A percentile compares a stretch with the other conserved stretches of the same genome.
Conservation (phyloP, 2,329 filamentous ascomycete species). For the Basipetospora chlamydospora region DNA sequence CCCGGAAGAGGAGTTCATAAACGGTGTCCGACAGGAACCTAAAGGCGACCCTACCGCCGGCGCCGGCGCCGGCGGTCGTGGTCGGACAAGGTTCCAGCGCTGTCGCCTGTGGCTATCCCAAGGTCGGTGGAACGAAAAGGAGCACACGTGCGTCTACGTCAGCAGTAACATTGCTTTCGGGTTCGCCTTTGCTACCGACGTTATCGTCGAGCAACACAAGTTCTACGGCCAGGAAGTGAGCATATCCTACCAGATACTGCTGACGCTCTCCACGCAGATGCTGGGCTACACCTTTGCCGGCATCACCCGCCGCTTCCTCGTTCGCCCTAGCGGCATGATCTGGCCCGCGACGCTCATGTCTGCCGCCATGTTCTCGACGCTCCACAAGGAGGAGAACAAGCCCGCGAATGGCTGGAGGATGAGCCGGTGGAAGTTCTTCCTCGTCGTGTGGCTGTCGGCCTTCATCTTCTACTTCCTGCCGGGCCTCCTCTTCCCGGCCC, state of each 20-base stretch:
- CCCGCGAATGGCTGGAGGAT: conserved; percentile 71
- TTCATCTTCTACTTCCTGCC: conserved; percentile 79
- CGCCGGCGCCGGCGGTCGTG: not conserved
- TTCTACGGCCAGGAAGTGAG: conserved; percentile 75
- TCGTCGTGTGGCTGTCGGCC: conserved; percentile 52
- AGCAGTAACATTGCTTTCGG: conserved; percentile 83
- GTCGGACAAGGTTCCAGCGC: conserved; percentile 14
- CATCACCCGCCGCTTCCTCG: conserved; percentile 64
- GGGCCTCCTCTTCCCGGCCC: conserved; percentile 64
- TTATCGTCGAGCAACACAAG: conserved; percentile 78
- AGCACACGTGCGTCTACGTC: conserved; percentile 79
- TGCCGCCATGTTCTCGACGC: conserved; percentile 74
- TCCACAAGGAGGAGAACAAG: conserved; percentile 75
- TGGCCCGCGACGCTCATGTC: conserved; percentile 85
- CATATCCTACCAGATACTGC: conserved; percentile 64
- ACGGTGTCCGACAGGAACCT: conserved; percentile 25
- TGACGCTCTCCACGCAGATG: conserved; percentile 77
- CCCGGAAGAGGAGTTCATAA: conserved; percentile 30
- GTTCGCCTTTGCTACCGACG: conserved; percentile 78
- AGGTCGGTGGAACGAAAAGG: conserved; percentile 75
- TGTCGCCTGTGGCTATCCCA: conserved; percentile 63
- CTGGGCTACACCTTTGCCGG: conserved; percentile 79
- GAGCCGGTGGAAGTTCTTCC: conserved; percentile 73
- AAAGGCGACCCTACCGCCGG: conserved; percentile 3
- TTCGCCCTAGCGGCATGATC: conserved; percentile 78